Percentiles rank a stretch among this genome's conserved stretches.
phyloP scores from a whole-genome alignment of 75 land plant genomes.

The Pinus albicaulis region DNA sequence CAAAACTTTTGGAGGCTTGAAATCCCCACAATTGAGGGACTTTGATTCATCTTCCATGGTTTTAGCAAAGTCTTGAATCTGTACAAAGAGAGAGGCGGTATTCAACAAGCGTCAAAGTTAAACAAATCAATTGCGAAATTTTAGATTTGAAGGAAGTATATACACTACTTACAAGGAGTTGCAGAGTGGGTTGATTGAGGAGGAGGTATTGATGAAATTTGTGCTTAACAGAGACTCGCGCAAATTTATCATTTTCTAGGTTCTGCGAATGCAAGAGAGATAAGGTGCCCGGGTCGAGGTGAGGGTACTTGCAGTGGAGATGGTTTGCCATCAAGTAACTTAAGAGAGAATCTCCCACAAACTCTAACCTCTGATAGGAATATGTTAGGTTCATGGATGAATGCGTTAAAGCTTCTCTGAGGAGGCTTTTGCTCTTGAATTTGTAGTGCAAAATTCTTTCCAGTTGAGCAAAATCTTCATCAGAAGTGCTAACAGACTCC shows the following conservation, averaged over 20 bases:
- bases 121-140: too few species aligned
- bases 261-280: constrained; percentile 40
- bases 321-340: constrained; percentile 26
- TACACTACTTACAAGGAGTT: constrained; percentile 21
- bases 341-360: constrained; percentile 55
- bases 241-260: constrained; percentile 56
- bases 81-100: too few species aligned
- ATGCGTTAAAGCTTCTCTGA: constrained; percentile 50
- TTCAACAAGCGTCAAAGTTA: too few species aligned
- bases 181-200: constrained; percentile 24
- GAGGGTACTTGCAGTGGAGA: constrained; percentile 25
- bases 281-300: constrained; percentile 29
- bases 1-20: constrained; percentile 46
- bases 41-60: background rate
- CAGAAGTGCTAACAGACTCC: too few species aligned
- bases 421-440: constrained; percentile 25
- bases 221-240: constrained; percentile 38
- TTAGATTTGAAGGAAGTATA: background rate
- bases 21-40: background rate
- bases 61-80: too few species aligned
- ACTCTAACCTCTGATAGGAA: constrained; percentile 45
- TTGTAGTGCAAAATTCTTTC: constrained; percentile 40
- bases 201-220: constrained; percentile 31
- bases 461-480: too few species aligned
- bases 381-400: constrained; percentile 1